Evolutionary conservation across 2,329 filamentous ascomycete genomes (phyloP), one percentile per base, ranked within the genome.

Genomic region (Penicillium hordei): DNA sequence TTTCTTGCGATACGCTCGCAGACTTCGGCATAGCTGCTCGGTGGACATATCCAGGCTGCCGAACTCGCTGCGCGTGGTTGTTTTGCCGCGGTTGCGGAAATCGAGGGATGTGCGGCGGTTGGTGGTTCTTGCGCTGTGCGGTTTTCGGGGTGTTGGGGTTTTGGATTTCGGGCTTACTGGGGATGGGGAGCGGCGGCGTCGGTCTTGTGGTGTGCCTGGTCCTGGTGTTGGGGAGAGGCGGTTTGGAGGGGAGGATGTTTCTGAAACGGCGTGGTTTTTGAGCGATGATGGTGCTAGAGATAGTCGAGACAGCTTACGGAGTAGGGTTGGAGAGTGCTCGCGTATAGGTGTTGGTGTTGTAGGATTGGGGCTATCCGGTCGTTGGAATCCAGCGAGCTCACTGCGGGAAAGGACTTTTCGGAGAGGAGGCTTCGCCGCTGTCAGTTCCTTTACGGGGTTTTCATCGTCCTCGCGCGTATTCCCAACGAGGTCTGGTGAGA

Each of bases 401-500:
- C 89, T 88, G 66, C 90, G 91, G 1, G 93, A 96, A 33, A 97
- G 80, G 9, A 99, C 89, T 55, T 90, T 89, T 52, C 94, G 84
- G 34, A 97, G 77, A 4, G 93, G 93, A 36, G 89, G 90, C 31
- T 87, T 86, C 38, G 82, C 80, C 1, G 85, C 79, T 2, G 83
- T 78, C 21, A 76, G 69, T 43, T 82, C 80, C 61, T 81, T 83
- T 12, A 69, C 64, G n/a, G 77, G 70, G 8, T 71, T 73, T 27
- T 72, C 70, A 17, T 79, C 73, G 33, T 77, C 73, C 29, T 77
- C 73, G 13, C 72, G 70, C 17, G 68, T 64, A 13, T 57, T 66
- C 38, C 68, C 70, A 17, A 61, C 58, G 21, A 63, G 57, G 42
- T 75, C 73, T 23, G 73, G 66, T 17, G 68, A 61, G 42, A 69